These are phyloP conservation scores for Meredithiella fracta DNA, from an alignment of 2,329 filamentous ascomycete genomes.

Conservation along the genomic window DNA sequence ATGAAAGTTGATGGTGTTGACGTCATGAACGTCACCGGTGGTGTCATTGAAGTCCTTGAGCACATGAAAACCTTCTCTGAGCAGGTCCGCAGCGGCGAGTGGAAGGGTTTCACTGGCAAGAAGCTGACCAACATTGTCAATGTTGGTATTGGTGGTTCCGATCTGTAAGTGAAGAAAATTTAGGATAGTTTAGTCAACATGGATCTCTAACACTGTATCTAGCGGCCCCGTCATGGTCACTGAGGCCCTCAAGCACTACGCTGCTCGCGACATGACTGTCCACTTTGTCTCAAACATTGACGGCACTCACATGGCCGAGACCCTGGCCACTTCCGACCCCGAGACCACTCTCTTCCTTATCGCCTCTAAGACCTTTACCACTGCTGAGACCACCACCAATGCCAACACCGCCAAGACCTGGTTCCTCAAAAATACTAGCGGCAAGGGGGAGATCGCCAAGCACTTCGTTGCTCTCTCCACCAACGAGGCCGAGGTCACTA, in stretches of 20 bases:
- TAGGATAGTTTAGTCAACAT: conserved; percentile 18
- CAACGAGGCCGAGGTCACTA: conserved; percentile 86
- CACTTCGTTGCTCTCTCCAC: conserved; percentile 97
- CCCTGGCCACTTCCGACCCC: conserved; percentile 71
- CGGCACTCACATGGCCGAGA: conserved; percentile 92
- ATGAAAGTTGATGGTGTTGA: conserved; percentile 80
- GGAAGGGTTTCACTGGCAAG: conserved; percentile 97
- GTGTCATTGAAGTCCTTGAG: conserved; percentile 74
- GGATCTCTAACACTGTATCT: conserved; percentile 15
- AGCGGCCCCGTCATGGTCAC: conserved; percentile 98
- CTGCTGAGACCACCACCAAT: conserved; percentile 91
- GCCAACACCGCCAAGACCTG: conserved; percentile 92
- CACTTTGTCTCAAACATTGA: conserved; percentile 99
- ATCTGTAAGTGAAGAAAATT: conserved; percentile 58
- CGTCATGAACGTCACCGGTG: conserved; percentile 78
- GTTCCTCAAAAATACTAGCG: conserved; percentile 70
- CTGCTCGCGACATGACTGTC: conserved; percentile 66
- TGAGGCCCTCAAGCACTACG: conserved; percentile 91
- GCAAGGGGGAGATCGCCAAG: conserved; percentile 83
- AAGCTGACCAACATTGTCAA: conserved; percentile 94
- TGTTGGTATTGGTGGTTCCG: conserved; percentile 92
- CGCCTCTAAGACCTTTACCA: conserved; percentile 98
- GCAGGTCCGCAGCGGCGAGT: conserved; percentile 82
- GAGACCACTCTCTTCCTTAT: conserved; percentile 98
- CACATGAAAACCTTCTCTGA: conserved; percentile 99